Base-by-base conservation (phyloP, 495 filamentous ascomycete species). In the Neurospora tetrasperma region DNA sequence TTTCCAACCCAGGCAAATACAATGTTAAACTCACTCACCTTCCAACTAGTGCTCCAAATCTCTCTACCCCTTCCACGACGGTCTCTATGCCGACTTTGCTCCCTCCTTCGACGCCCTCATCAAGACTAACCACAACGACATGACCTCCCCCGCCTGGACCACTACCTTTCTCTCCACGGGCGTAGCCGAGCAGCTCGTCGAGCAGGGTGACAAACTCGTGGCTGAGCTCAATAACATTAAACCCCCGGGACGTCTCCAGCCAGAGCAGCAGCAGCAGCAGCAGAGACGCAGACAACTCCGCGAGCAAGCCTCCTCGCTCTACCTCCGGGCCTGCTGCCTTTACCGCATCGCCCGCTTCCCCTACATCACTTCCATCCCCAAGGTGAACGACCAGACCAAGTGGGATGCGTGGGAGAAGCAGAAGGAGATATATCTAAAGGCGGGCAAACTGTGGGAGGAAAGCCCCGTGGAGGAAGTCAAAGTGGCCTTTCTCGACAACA, bases 11-110 rank as follows among this genome's bases (percentile, higher is more conserved):
- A 38, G 35, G 35, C 35, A 38, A 38, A 6, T 38, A 5, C 70
- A 42, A 71, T 72, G 11, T 38, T 70, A 48, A 59, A 38, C 71
- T 18, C 42, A 70, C 73, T 18, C 14, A 1, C 12, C 0, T 18
- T 6, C 39, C 16, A 42, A 41, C n/a, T 71, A 90, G 85, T 90
- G 89, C 78, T 74, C 77, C 44, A 88, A 88, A 79, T 85, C 88
- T 43, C 83, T 94, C 38, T 95, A 95, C 75, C 92, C 92, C 0
- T 95, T 94, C 83, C 91, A 93, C 81, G 92, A 93, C 78, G 89
- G 90, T 23, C 79, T 83, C 0, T 85, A 86, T 68, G 86, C 89
- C 69, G 92, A 95, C 80, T 94, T 95, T 74, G 85, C 88, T 73
- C 89, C 89, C n/a, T 87, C 94, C 48, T 92, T 94, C 71, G 74